phyloP scores from a whole-genome alignment of 2,329 filamentous ascomycete genomes.

The Cercospora sojina region DNA sequence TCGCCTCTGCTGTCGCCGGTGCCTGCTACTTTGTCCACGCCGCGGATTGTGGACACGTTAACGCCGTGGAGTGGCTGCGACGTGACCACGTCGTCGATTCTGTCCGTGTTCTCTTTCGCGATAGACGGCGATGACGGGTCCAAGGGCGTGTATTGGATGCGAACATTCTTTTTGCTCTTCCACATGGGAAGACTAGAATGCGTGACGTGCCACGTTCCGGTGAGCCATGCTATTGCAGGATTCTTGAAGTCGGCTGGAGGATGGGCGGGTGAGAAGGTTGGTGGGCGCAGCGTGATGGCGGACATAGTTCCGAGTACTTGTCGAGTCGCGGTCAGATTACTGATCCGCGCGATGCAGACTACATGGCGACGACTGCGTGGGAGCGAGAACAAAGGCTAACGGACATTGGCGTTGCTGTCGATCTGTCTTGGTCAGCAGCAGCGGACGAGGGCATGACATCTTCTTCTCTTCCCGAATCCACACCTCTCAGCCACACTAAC shows the following conservation, averaged over 20 bases:
- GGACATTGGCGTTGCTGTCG: constrained; percentile 6
- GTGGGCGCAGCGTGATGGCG: constrained; percentile 33
- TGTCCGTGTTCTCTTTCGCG: constrained; percentile 41
- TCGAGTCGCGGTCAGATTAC: constrained; percentile 1
- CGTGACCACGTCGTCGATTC: constrained; percentile 70
- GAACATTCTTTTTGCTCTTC: constrained; percentile 74
- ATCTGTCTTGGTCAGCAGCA: not conserved
- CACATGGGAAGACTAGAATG: constrained; percentile 79
- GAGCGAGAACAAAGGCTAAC: not conserved
- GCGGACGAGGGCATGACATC: not conserved
- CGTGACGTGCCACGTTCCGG: constrained; percentile 69
- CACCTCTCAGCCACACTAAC: not conserved
- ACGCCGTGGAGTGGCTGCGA: constrained; percentile 58
- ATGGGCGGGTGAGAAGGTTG: constrained; percentile 33
- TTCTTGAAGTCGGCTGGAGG: constrained; percentile 38
- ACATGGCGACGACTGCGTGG: constrained; percentile 13
- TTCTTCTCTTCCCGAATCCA: not conserved
- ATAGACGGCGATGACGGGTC: constrained; percentile 37
- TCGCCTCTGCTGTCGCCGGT: constrained; percentile 39
- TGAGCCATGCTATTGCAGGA: constrained; percentile 60
- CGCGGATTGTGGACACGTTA: constrained; percentile 61
- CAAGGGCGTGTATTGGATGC: constrained; percentile 69
- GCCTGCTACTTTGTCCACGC: constrained; percentile 58
- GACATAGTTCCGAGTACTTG: constrained; percentile 20
- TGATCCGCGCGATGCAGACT: not conserved